Base-by-base conservation (phyloP, 2,329 filamentous ascomycete species). In the Tolypocladium ophioglossoides region DNA sequence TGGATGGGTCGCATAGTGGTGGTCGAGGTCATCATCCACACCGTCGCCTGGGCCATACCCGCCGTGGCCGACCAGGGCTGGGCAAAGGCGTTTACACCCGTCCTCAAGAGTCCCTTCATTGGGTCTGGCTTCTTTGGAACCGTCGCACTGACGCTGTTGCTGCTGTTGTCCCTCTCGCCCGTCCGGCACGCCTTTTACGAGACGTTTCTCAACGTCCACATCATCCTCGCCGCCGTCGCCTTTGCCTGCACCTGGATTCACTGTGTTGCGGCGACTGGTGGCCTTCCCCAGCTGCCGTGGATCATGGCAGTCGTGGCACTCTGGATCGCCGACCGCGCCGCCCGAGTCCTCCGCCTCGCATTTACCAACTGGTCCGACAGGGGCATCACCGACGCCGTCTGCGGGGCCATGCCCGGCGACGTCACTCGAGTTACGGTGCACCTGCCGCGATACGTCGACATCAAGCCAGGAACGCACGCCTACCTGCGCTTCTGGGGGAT, bases 141-240 rank as follows among this genome's bases (percentile, higher is more conserved):
- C 2, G 67, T 80, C 50, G 78, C 80, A 39, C 80, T 96, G 66
- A 62, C 81, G 41, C 66, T 87, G 47, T 75, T 97, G 48, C 65
- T 87, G 53, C 64, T 95, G 52, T 75, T 86, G 32, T 86, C 90
- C 11, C 74, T 87, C 53, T 92, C 90, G 2, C 86, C 91, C 0
- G 66, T 99, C 52, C 85, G 94, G 57, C 92, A 96, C 70, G 91
- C 91, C 40, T 96, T 96, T 68, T 99, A 99, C 74, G 94, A 99
- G 73, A 95, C 90, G 1, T 99, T 99, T 73, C 79, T 97, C 62
- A 89, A 88, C 66, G 72, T 86, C 34, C 94, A 97, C 72, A 91
- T 95, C 61, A 69, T 88, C 39, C 73, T 95, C 51, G 90, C 85
- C 40, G 69, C 86, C 38, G 66, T 89, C 53, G 74, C 77, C 50